Percentiles rank a stretch among this genome's conserved stretches.
Evolutionary conservation across 1,284 basidiomycete genomes (phyloP).

Genomic region (Porodaedalea pini): DNA sequence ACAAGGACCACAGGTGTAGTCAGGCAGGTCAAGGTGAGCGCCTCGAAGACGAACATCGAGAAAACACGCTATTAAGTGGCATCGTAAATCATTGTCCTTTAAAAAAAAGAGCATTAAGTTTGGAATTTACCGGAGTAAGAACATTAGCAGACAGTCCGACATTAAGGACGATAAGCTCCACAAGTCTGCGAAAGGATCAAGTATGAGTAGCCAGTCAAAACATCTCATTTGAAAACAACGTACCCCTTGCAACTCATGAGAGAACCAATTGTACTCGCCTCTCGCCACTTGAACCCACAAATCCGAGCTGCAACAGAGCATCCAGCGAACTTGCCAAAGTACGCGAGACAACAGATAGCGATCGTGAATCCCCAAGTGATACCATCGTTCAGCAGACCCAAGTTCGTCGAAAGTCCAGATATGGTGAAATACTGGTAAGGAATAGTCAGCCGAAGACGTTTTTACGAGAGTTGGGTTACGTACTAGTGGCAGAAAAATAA

Average conservation of each 20-base stretch:
- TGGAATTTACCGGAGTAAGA: conserved; percentile 57
- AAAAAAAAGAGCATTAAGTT: no score
- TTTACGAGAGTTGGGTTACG: conserved; percentile 22
- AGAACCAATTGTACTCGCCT: conserved; percentile 63
- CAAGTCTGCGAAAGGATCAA: conserved; percentile 36
- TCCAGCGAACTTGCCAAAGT: conserved; percentile 56
- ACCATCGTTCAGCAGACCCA: conserved; percentile 58
- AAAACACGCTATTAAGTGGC: conserved; percentile 48
- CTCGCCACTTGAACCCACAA: conserved; percentile 54
- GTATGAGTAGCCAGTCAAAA: background rate
- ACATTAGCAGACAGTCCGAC: conserved; percentile 69
- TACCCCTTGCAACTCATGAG: conserved; percentile 75
- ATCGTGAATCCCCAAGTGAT: conserved; percentile 64
- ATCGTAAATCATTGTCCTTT: conserved; percentile 11
- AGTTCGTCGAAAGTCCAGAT: conserved; percentile 64
- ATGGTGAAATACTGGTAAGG: conserved; percentile 52
- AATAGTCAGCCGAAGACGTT: conserved; percentile 3
- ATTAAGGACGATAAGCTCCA: conserved; percentile 68
- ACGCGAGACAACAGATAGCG: conserved; percentile 47
- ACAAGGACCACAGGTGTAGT: conserved; percentile 82
- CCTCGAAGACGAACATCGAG: conserved; percentile 91
- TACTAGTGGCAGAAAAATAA: conserved; percentile 62
- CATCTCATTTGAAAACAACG: conserved; percentile 21
- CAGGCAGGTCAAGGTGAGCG: conserved; percentile 81
- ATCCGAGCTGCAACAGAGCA: conserved; percentile 51